Base-by-base conservation (phyloP, 441 rosid species). In the Pelargonium cotyledonis region DNA sequence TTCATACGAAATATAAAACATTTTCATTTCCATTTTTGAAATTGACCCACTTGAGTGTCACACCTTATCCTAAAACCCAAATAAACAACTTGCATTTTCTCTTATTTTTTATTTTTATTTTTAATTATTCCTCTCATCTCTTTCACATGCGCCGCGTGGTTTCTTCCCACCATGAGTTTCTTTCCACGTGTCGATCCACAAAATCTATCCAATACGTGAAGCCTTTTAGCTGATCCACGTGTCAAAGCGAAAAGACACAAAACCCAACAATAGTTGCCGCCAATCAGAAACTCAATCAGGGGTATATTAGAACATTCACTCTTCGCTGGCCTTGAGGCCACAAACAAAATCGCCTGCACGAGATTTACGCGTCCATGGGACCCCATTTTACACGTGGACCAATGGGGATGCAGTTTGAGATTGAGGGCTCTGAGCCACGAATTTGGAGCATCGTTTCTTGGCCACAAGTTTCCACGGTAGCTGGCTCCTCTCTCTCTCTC, bases 381-480 rank as follows among this genome's bases (percentile, higher is more conserved):
- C 85, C 84, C 26, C 19, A 0, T n/a, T 11, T 0, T 1, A 26
- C 18, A 67, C 71, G 76, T 78, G 82, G 80, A 46, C 67, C 64
- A 73, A 77, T 75, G 21, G 60, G 35, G 40, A 10, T 38, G 8
- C 11, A 68, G 80, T 67, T 79, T 80, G 80, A 65, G 85, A 85
- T 85, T 82, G 82, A 60, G 78, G 26, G 14, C 1, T 78, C 23
- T 74, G 62, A 68, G 63, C 89, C 87, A 83, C 89, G 63, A 83
- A 64, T 72, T 49, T 18, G 21, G 35, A 38, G 9, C 72, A 10
- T 51, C 19, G 23, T 23, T 76, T 80, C 65, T 47, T 47, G 53
- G 53, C 53, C 53, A 47, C n/a, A 47, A 47, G 53, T 26, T n/a
- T 47, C 11, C n/a, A 14, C 47, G 1, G 47, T 6, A 43, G 47